Conservation (phyloP, 2,329 filamentous ascomycete genomes). For the Trichoderma atroviride region DNA sequence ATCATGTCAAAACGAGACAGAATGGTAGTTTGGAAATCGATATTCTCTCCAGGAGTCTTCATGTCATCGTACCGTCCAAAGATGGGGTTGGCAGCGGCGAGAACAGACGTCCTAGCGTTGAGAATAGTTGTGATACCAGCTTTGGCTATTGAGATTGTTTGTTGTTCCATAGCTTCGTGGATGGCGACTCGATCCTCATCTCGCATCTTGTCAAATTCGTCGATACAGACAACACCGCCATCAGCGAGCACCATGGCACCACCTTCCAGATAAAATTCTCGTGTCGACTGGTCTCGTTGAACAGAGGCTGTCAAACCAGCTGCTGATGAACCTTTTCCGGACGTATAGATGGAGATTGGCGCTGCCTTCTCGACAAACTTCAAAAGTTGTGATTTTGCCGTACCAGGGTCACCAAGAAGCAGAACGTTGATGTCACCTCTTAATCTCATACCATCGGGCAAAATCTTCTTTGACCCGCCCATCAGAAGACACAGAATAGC, state of each 20-base stretch:
- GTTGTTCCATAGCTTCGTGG: constrained; percentile 99
- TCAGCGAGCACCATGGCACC: constrained; percentile 98
- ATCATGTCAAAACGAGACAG: constrained; percentile 99
- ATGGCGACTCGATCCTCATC: constrained; percentile 98
- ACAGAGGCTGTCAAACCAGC: constrained; percentile 97
- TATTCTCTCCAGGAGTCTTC: constrained; percentile 96
- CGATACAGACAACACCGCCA: constrained; percentile 95
- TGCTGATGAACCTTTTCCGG: constrained; percentile 95
- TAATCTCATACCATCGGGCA: constrained; percentile 96
- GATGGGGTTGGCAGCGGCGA: constrained; percentile 95
- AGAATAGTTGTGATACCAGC: constrained; percentile 98
- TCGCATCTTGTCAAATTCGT: constrained; percentile 99
- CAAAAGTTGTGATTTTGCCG: constrained; percentile 92
- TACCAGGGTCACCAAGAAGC: constrained; percentile 94
- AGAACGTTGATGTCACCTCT: constrained; percentile 98
- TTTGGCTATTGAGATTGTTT: constrained; percentile 98
- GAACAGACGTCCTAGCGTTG: constrained; percentile 90
- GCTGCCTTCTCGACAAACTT: constrained; percentile 98
- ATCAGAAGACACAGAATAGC: constrained; percentile 91
- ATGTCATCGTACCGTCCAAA: constrained; percentile 98
- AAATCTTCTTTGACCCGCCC: constrained; percentile 95
- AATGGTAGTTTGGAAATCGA: constrained; percentile 98
- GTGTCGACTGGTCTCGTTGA: constrained; percentile 85
- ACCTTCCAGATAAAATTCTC: constrained; percentile 97
- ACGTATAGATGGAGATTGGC: constrained; percentile 97